A percentile compares a stretch with the other conserved stretches of the same genome.
Evolutionary conservation across 1,284 basidiomycete species (phyloP).

Genomic region (Exobasidium cylindrosporum): DNA sequence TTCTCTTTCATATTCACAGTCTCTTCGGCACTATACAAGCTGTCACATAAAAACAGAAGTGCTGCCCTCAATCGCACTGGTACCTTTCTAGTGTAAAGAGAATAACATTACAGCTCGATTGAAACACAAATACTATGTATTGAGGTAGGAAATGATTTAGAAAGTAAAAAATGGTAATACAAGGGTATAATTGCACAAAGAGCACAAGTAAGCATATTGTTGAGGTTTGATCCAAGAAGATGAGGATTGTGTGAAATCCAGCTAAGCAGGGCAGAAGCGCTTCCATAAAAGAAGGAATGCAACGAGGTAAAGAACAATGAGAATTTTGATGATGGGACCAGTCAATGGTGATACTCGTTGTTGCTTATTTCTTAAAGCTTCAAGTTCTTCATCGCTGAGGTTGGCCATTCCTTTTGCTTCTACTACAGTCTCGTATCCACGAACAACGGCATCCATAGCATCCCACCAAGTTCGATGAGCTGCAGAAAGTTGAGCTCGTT

Average conservation of each 20-base stretch:
- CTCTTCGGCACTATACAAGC: too few relatives aligned
- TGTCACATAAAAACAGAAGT: too few relatives aligned
- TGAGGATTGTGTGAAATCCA: not conserved
- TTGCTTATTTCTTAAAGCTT: constrained; percentile 41
- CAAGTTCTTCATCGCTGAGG: constrained; percentile 45
- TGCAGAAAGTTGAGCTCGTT: constrained; percentile 56
- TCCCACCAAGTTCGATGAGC: constrained; percentile 61
- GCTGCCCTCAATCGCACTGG: too few relatives aligned
- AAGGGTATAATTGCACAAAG: not conserved
- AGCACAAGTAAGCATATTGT: not conserved
- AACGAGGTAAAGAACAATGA: constrained; percentile 34
- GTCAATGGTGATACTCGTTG: constrained; percentile 39
- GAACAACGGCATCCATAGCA: constrained; percentile 62
- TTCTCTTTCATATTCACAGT: too few relatives aligned
- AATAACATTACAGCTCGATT: too few relatives aligned
- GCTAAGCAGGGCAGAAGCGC: constrained; percentile 17
- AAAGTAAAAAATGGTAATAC: not conserved
- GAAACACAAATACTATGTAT: not conserved
- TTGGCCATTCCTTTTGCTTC: constrained; percentile 26
- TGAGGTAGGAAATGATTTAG: not conserved
- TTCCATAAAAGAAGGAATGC: constrained; percentile 30
- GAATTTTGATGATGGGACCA: constrained; percentile 32
- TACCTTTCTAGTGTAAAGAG: too few relatives aligned
- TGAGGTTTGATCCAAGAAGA: not conserved
- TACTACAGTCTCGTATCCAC: constrained; percentile 59